Base-by-base conservation (phyloP, 73 alveolate genomes). In the Breviolum minutum region DNA sequence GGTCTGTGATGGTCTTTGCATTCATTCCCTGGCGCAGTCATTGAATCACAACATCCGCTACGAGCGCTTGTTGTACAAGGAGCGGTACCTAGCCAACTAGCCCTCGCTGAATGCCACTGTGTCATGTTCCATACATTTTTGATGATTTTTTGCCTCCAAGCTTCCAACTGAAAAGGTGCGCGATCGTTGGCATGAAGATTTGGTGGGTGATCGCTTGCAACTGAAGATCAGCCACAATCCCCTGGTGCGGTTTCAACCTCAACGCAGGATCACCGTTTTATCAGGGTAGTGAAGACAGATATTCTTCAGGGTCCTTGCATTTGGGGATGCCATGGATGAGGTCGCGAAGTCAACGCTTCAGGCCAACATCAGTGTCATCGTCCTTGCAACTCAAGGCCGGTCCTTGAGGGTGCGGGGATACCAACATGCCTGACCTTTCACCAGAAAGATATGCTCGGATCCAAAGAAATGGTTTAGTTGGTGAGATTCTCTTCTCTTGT, bases 41-140 rank as follows among this genome's bases (percentile, higher is more conserved):
- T 76, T 90, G 86, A 73, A 63, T 30, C 97, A 90, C 97, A 90
- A 90, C 97, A 90, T 90, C 88, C 97, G 97, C 88, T 74, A 90
- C 63, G 97, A 90, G 88, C n/a, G 64, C 7, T 29, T 90, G 88
- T 87, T 90, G 61, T 71, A 69, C 80, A 76, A 90, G 97, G 97
- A 60, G 92, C 48, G 71, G 76, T 7, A 12, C 77, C 24, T 68
- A 22, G 77, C 17, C 54, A 40, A 54, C 79, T 24, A 16, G 79
- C 79, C 27, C 79, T 69, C 27, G 27, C 79, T 69, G 7, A 69
- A 69, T 69, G 27, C 79, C 79, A 16, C 79, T 16, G 19, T 19
- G 27, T 19, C 19, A 69, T 24, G 26, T 24, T 19, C 7, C 1
- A 22, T 19, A 0, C 86, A 27, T 77, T 19, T 32, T 76, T 76